A percentile compares a stretch with the other conserved stretches of the same genome.
Conservation (phyloP, 169 alveolate genomes). For the Plasmodium reichenowi region DNA sequence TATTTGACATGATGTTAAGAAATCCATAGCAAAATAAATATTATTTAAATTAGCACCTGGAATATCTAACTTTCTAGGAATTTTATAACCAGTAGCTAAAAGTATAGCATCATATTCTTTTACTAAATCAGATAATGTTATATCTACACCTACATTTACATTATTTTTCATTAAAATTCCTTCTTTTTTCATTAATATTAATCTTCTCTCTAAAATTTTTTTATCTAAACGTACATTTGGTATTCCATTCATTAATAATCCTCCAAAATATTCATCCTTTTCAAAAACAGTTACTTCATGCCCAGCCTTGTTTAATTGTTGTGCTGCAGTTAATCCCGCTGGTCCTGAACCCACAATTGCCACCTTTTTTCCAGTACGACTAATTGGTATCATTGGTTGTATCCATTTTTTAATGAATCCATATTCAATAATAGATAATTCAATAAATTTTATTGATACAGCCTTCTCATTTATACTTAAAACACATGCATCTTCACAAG, state of each 20-base stretch:
- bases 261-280: constrained; percentile 84
- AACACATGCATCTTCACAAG: constrained; percentile 86
- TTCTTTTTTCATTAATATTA: constrained; percentile 74
- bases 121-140: constrained; percentile 60
- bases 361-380: constrained; percentile 79
- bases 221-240: constrained; percentile 85
- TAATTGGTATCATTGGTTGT: constrained; percentile 79
- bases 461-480: constrained; percentile 83
- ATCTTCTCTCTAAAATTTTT: constrained; percentile 78
- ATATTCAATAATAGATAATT: constrained; percentile 82
- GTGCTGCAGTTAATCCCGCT: constrained; percentile 86
- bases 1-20: constrained; percentile 77
- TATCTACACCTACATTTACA: constrained; percentile 46
- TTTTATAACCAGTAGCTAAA: constrained; percentile 80
- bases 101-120: constrained; percentile 80
- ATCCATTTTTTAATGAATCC: constrained; percentile 84
- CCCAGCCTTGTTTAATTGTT: constrained; percentile 85
- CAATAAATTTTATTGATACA: constrained; percentile 84
- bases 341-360: constrained; percentile 85
- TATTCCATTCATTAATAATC: constrained; percentile 84
- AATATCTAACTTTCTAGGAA: constrained; percentile 61
- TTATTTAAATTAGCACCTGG: constrained; percentile 79
- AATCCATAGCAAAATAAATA: constrained; percentile 81
- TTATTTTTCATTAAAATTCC: constrained; percentile 78
- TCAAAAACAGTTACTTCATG: constrained; percentile 76